Base-by-base conservation (phyloP, 306 rosid genomes). In the Urtica urens region DNA sequence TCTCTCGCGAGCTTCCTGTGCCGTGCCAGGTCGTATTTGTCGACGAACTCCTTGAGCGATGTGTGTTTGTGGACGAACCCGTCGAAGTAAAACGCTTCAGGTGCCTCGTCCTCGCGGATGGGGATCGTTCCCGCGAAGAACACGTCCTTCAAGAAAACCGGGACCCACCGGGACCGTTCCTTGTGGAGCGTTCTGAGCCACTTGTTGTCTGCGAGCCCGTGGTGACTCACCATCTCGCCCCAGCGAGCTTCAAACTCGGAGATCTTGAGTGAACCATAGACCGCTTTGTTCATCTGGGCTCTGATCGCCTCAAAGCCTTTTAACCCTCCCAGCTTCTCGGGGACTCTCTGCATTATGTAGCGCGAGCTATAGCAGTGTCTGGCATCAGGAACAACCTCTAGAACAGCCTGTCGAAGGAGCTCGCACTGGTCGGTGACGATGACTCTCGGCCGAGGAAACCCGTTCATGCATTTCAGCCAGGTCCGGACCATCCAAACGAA, bases 261-360 rank as follows among this genome's bases (percentile, higher is more conserved):
- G 45, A 77, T 75, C 56, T 80, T 83, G 38, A 83, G 67, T 35
- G 90, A 72, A 31, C 67, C 56, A 37, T 74, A 83, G 31, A 83
- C 67, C 20, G 81, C 60, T 57, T 49, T 72, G 42, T 70, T 56
- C 73, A 83, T 23, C 15, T 67, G 69, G 61, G 64, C 62, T 63
- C 47, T 79, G 75, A 79, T 77, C 28, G 65, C 57, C 59, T 72
- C 90, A 53, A 72, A 80, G 46, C 83, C 83, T 49, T 75, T 61
- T 77, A 83, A 57, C 55, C 94, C 94, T 53, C 94, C 94, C 75
- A 83, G 55, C 76, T 77, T 80, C 67, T 80, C 86, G 2, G 86
- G 81, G 62, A 83, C 69, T 74, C 76, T 74, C 40, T 67, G 79
- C 75, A 70, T 70, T 45, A 83, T 75, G 60, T 74, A 75, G 70